Conservation (phyloP, 2,329 filamentous ascomycete species). For the Colletotrichum godetiae region DNA sequence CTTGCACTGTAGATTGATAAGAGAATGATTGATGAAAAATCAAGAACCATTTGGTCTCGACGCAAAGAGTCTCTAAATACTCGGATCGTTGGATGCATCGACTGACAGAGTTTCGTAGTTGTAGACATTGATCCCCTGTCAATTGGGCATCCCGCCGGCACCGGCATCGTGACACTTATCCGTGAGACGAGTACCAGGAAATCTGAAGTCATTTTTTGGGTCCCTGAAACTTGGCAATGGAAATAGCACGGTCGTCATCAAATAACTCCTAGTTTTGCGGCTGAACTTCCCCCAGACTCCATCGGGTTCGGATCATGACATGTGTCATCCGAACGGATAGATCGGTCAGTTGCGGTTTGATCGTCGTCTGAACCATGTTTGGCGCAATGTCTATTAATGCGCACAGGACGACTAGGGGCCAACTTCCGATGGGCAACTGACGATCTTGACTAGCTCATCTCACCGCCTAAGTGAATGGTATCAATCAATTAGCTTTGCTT, state of each 20-base stretch:
- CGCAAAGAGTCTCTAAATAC: not conserved
- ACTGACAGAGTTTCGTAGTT: not conserved
- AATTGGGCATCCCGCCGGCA: not conserved
- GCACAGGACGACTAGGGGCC: not conserved
- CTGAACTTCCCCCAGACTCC: not conserved
- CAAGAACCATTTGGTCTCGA: not conserved
- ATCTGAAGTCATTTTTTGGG: not conserved
- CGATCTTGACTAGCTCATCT: not conserved
- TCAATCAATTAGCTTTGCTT: no score
- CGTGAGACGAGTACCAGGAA: not conserved
- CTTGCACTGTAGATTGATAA: conserved; percentile 6
- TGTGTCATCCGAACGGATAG: conserved; percentile 32
- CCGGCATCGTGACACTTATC: not conserved
- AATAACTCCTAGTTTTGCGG: not conserved
- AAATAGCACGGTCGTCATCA: not conserved
- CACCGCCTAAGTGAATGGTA: not conserved
- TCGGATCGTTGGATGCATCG: no score
- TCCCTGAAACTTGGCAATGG: conserved; percentile 16
- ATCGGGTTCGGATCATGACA: conserved; percentile 5
- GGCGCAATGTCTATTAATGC: conserved; percentile 15
- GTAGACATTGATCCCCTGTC: not conserved
- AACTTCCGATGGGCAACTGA: not conserved
- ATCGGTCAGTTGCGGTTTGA: conserved; percentile 23
- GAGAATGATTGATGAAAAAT: not conserved
- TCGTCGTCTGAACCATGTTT: conserved; percentile 34